phyloP scores from a whole-genome alignment of 192 early-diverging fungal species.

The Coemansia sp. region DNA sequence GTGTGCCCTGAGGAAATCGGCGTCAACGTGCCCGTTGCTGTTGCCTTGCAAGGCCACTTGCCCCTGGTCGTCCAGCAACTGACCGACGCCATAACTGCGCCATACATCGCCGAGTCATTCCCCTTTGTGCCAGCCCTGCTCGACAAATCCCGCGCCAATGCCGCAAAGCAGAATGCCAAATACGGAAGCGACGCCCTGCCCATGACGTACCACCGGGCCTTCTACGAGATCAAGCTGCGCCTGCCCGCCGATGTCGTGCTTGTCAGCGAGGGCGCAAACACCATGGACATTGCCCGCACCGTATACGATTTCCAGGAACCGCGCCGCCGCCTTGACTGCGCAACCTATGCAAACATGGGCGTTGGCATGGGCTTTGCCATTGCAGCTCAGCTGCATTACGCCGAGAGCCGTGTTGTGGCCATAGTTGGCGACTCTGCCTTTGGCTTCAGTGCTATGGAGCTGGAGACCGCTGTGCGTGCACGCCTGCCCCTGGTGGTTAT shows the following conservation, averaged over 20 bases:
- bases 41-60: conserved; percentile 66
- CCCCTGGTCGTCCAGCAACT: conserved; percentile 61
- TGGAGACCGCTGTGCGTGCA: conserved; percentile 69
- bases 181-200: conserved; percentile 52
- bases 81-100: conserved; percentile 14
- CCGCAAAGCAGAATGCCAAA: conserved; percentile 41
- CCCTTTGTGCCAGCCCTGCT: conserved; percentile 28
- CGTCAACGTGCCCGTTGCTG: conserved; percentile 55
- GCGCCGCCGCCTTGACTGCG: conserved; percentile 70
- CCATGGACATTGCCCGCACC: conserved; percentile 78
- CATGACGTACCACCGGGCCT: conserved; percentile 72
- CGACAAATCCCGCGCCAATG: conserved; percentile 53
- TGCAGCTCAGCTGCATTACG: conserved; percentile 64
- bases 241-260: conserved; percentile 62
- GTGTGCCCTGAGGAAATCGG: conserved; percentile 67
- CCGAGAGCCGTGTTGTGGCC: conserved; percentile 59
- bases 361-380: conserved; percentile 76
- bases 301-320: conserved; percentile 68
- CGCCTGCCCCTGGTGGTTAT: conserved; percentile 69
- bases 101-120: conserved; percentile 27
- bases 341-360: conserved; percentile 79
- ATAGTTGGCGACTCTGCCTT: conserved; percentile 79
- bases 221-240: conserved; percentile 63
- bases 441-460: conserved; percentile 80
- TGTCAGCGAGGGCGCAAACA: conserved; percentile 77